Evolutionary conservation across 768 basidiomycete genomes (phyloP).

Genomic region (Psilocybe subaeruginosa): DNA sequence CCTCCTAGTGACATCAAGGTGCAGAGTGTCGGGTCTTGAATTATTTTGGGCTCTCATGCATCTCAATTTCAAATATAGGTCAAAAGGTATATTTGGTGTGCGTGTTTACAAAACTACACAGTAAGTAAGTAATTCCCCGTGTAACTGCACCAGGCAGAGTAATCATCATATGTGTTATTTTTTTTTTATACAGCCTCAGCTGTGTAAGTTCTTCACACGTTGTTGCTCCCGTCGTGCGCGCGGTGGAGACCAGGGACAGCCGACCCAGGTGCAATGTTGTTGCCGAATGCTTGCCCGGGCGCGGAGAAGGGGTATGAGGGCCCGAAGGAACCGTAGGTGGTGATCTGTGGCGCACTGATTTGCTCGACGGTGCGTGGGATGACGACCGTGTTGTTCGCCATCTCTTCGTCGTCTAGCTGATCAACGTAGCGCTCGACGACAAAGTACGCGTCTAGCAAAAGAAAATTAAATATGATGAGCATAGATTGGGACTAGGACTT

Average conservation of each 20-base stretch:
- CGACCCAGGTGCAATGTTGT: too few species aligned
- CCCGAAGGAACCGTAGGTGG: conserved; percentile 18
- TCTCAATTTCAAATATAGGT: too few species aligned
- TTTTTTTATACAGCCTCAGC: background rate
- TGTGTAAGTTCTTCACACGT: conserved; percentile 11
- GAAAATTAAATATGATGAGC: background rate
- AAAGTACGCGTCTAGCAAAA: conserved; percentile 47
- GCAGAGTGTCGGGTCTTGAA: background rate
- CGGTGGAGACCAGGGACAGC: background rate
- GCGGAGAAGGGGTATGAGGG: conserved; percentile 22
- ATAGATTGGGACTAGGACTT: background rate
- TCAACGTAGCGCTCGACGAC: conserved; percentile 55
- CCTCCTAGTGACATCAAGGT: conserved; percentile 25
- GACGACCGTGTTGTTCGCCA: conserved; percentile 27
- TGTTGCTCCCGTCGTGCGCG: conserved; percentile 17
- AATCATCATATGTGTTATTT: background rate
- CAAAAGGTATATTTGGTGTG: background rate
- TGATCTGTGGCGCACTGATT: conserved; percentile 13
- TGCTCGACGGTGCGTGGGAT: conserved; percentile 16
- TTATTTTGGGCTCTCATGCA: too few species aligned
- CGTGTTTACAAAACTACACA: conserved; percentile 16
- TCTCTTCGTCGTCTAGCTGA: conserved; percentile 55
- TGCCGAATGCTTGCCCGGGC: conserved; percentile 21
- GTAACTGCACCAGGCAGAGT: conserved; percentile 18
- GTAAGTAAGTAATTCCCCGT: background rate